Base-by-base conservation (phyloP, 1,139 yeast species). In the Scheffersomyces segobiensis region DNA sequence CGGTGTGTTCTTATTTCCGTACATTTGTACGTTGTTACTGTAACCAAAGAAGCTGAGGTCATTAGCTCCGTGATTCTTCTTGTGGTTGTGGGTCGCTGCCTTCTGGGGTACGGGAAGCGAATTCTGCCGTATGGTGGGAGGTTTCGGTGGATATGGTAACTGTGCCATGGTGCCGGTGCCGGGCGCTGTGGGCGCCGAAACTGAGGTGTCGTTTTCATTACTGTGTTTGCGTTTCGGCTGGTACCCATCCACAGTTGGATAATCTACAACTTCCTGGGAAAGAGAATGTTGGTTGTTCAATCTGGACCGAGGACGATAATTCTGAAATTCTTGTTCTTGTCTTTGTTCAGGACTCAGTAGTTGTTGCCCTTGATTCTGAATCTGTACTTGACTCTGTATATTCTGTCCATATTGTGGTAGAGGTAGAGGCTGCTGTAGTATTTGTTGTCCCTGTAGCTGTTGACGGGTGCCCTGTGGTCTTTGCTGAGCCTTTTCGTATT, bases 71-170 rank as follows among this genome's bases (percentile, higher is more conserved):
- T 20, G 50, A n/a, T 20, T 19, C 21, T 48, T 48, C 26, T 48
- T 48, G 50, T 21, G 8, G 50, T 48, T 48, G 50, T 24, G n/a
- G 50, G 8, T 48, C 50, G 14, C 20, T 22, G 57, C 48, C 18
- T 22, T 42, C 17, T 42, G 46, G 46, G 51, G 21, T 24, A 57
- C 19, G 2, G 63, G 63, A 22, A 59, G 59, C 53, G 63, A 60
- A 55, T 59, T 60, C 52, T 60, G 63, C 53, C 63, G 61, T 49
- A 60, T 50, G 19, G 60, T 42, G 46, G 57, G 59, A 12, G 63
- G 63, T 52, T 55, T 59, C 17, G 52, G 51, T 19, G 60, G 56
- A 20, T 54, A 55, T 20, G 21, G 21, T 26, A 48, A 32, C 42
- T 32, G 42, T 14, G 17, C 12, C 42, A 32, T 32, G 42, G 42